These are phyloP conservation scores for Shiraia sp. DNA, from an alignment of 2,329 filamentous ascomycete genomes.

Conservation along the genomic window DNA sequence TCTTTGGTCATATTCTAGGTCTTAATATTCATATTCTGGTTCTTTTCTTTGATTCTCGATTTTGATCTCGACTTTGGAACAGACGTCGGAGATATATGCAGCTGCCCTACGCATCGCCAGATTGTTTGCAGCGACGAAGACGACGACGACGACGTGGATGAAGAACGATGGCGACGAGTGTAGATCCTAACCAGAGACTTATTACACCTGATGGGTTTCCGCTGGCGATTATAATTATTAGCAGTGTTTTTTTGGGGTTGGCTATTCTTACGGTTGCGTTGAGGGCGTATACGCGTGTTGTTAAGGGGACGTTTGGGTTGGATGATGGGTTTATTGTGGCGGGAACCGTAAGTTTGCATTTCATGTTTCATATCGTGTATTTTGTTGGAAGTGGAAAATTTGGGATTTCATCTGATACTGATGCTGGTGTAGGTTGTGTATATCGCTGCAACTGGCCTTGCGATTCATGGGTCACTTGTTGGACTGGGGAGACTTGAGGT, in stretches of 20 bases:
- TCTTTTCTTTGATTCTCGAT: too few species aligned
- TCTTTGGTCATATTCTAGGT: too few species aligned
- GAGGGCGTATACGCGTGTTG: slow-evolving; percentile 18
- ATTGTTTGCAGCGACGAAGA: too few species aligned
- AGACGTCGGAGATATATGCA: too few species aligned
- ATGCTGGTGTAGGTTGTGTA: slow-evolving; percentile 13
- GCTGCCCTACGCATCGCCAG: too few species aligned
- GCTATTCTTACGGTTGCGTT: slow-evolving; percentile 19
- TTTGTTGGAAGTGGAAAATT: too few species aligned
- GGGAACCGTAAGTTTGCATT: slow-evolving; percentile 13
- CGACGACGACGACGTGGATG: too few species aligned
- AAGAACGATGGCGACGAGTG: slow-evolving; percentile 1
- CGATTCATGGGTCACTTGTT: slow-evolving; percentile 19
- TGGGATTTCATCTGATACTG: neutral
- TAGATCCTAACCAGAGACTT: slow-evolving; percentile 15
- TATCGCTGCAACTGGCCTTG: slow-evolving; percentile 13
- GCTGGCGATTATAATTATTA: slow-evolving; percentile 20
- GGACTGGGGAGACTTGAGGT: slow-evolving; percentile 21
- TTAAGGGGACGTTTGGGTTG: slow-evolving; percentile 17
- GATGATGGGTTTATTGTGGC: slow-evolving; percentile 22
- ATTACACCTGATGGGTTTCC: slow-evolving; percentile 19
- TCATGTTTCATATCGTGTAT: neutral
- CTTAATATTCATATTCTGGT: too few species aligned
- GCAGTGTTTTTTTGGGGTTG: slow-evolving; percentile 17
- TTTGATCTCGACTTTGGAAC: too few species aligned